A percentile compares a stretch with the other conserved stretches of the same genome.
These are phyloP conservation scores for Lasiodiplodia hormozganensis DNA, from an alignment of 2,329 filamentous ascomycete species.

Conservation along the genomic window DNA sequence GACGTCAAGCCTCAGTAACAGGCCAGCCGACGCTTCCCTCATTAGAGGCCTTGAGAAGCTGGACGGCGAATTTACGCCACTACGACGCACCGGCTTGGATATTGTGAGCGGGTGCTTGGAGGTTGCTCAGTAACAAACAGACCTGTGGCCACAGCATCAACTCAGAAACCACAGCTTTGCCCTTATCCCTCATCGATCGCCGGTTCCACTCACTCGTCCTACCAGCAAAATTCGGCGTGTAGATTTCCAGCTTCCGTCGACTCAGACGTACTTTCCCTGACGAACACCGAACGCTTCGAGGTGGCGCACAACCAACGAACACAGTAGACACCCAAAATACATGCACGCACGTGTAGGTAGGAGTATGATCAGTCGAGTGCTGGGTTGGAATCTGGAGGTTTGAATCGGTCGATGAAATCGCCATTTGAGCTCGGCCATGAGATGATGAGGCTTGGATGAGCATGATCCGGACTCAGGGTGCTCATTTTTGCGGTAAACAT, in stretches of 20 bases:
- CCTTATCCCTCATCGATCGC: not conserved
- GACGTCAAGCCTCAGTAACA: not conserved
- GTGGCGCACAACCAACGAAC: not conserved
- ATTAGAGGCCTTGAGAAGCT: not conserved
- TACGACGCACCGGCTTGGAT: not conserved
- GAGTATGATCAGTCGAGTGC: not conserved
- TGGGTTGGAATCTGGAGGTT: not conserved
- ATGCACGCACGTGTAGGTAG: not conserved
- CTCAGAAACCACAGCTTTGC: not conserved
- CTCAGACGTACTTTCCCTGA: not conserved
- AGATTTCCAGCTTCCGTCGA: not conserved
- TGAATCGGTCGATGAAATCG: not conserved
- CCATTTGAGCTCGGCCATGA: not conserved
- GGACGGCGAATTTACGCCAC: not conserved
- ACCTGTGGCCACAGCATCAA: not conserved
- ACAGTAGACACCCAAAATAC: not conserved
- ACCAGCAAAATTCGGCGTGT: not conserved
- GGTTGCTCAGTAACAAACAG: not conserved
- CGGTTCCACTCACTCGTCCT: not conserved
- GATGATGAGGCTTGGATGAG: not conserved
- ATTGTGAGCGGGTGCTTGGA: not conserved
- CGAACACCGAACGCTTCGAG: not conserved
- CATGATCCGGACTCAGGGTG: not conserved
- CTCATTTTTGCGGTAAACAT: not conserved
- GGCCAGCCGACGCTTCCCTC: not conserved